phyloP scores from a whole-genome alignment of 768 basidiomycete species.

The Pilatotrama ljubarskyi region DNA sequence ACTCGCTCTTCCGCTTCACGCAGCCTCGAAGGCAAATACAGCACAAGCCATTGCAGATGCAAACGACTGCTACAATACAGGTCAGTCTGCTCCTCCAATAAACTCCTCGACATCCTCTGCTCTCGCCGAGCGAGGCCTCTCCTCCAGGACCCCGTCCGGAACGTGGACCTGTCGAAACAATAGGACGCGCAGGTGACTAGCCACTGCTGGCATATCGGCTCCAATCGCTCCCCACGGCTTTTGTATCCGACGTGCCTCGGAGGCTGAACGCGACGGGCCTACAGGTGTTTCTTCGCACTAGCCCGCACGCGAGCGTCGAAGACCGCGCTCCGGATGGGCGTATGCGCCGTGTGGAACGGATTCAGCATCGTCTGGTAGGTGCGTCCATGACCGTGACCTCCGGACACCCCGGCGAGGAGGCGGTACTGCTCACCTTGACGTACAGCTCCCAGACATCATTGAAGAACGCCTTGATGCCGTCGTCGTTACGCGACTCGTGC shows the following conservation, averaged over 20 bases:
- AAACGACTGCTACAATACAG: not conserved
- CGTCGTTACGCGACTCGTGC: constrained; percentile 96
- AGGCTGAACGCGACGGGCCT: constrained; percentile 4
- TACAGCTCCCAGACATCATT: constrained; percentile 97
- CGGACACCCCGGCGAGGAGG: constrained; percentile 4
- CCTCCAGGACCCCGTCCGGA: not conserved
- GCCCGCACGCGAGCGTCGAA: constrained; percentile 86
- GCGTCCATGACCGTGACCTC: constrained; percentile 10
- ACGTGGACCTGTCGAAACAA: not conserved
- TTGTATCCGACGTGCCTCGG: constrained; percentile 3
- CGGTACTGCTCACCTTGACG: constrained; percentile 70
- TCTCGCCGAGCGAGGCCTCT: no score
- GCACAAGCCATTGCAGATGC: not conserved
- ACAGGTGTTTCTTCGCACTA: constrained; percentile 84
- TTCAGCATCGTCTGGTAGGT: constrained; percentile 79
- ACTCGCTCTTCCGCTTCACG: constrained; percentile 7
- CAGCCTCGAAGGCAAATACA: not conserved
- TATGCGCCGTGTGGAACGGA: constrained; percentile 95
- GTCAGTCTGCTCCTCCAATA: not conserved
- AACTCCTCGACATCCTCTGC: not conserved
- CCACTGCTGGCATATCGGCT: not conserved
- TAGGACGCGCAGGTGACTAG: constrained; percentile 8
- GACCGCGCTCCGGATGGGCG: constrained; percentile 69
- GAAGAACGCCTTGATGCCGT: constrained; percentile 91
- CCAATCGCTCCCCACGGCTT: constrained; percentile 8